phyloP scores from a whole-genome alignment of 371 early-diverging fungal genomes.

The Circinella minor region DNA sequence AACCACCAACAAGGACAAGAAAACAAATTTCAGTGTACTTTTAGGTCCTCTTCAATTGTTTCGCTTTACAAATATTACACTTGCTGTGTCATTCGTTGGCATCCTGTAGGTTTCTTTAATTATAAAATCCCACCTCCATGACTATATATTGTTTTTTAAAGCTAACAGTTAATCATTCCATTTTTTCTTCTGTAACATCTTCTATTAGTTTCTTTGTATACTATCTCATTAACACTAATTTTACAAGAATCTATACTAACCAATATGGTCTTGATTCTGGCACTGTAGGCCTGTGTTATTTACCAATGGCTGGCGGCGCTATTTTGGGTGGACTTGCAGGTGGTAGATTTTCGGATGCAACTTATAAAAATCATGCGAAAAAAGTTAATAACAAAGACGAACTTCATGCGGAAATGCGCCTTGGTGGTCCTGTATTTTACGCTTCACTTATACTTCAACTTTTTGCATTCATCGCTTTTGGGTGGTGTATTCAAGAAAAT shows the following conservation, averaged over 20 bases:
- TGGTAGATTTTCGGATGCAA: constrained; percentile 40
- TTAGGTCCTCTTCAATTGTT: constrained; percentile 35
- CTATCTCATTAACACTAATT: constrained; percentile 28
- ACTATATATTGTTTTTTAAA: too few species aligned
- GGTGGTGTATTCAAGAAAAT: constrained; percentile 47
- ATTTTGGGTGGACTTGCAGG: constrained; percentile 43
- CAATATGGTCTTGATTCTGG: constrained; percentile 33
- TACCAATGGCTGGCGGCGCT: constrained; percentile 30
- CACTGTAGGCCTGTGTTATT: constrained; percentile 32
- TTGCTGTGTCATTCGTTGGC: constrained; percentile 34
- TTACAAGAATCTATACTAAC: constrained; percentile 28
- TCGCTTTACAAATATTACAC: constrained; percentile 33
- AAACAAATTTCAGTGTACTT: constrained; percentile 22
- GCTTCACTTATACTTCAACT: constrained; percentile 25
- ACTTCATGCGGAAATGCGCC: constrained; percentile 42
- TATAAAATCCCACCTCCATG: too few species aligned
- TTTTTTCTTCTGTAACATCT: too few species aligned
- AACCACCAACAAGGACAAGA: neutral
- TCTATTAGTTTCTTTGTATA: constrained; percentile 25
- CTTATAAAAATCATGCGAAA: constrained; percentile 27
- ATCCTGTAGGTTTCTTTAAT: constrained; percentile 34
- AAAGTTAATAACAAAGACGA: constrained; percentile 21
- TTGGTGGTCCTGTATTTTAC: constrained; percentile 32
- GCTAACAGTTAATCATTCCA: too few species aligned
- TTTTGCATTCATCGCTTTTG: constrained; percentile 35